Conservation (phyloP, 169 alveolate genomes). For the Ichthyophthirius multifiliis region DNA sequence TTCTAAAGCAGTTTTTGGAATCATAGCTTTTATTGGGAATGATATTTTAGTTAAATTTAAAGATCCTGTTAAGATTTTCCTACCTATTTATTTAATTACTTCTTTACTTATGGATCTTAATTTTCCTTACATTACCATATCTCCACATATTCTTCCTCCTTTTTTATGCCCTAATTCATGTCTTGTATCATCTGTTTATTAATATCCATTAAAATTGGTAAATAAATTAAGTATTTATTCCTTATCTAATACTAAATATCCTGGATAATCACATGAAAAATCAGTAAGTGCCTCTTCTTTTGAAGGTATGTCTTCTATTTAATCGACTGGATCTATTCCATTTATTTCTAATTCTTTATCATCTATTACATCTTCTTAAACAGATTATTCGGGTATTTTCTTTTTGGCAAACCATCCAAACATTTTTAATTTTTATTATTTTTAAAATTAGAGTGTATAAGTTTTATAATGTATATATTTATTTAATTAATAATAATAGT, state of each 20-base stretch:
- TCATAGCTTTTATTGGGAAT: slow-evolving; percentile 77
- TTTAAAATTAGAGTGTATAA: no score
- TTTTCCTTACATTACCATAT: slow-evolving; percentile 30
- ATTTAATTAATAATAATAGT: no score
- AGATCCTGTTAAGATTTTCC: slow-evolving; percentile 61
- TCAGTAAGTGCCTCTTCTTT: slow-evolving; percentile 38
- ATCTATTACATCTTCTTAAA: slow-evolving; percentile 12
- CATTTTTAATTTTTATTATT: slow-evolving; percentile 16
- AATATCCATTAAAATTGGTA: not conserved
- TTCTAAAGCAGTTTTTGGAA: slow-evolving; percentile 46
- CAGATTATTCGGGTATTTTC: not conserved
- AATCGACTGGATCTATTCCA: slow-evolving; percentile 34
- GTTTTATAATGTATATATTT: no score
- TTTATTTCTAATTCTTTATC: slow-evolving; percentile 33
- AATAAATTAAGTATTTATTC: slow-evolving; percentile 22
- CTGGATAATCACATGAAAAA: slow-evolving; percentile 30
- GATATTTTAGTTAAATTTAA: slow-evolving; percentile 58
- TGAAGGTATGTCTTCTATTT: slow-evolving; percentile 16
- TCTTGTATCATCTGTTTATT: slow-evolving; percentile 24
- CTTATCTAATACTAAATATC: slow-evolving; percentile 12
- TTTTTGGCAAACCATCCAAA: slow-evolving; percentile 40
- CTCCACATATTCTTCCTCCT: slow-evolving; percentile 68
- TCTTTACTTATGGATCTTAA: slow-evolving; percentile 64
- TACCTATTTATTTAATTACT: slow-evolving; percentile 64
- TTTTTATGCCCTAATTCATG: slow-evolving; percentile 32